Conservation (phyloP, 1,284 basidiomycete species). For the Leccinum subatratum region DNA sequence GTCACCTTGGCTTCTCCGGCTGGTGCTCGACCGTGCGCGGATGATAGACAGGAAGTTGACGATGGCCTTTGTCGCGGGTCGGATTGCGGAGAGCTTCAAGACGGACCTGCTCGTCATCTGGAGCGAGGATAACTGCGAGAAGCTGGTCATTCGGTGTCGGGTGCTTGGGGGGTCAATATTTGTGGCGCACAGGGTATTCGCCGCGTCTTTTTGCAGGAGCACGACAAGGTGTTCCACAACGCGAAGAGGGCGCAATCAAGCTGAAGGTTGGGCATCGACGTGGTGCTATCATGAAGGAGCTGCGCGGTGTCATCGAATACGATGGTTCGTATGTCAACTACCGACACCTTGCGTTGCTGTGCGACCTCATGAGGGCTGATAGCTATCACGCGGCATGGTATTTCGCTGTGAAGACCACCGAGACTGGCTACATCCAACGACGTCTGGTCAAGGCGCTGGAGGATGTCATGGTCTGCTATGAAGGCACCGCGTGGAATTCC, state of each 20-base stretch:
- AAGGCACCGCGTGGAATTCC: constrained; percentile 97
- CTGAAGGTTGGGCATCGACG: constrained; percentile 42
- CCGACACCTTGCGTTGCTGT: too few species aligned
- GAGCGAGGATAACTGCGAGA: constrained; percentile 98
- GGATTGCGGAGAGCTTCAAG: constrained; percentile 93
- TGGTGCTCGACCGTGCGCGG: constrained; percentile 94
- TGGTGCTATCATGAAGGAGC: too few species aligned
- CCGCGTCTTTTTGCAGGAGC: constrained; percentile 89
- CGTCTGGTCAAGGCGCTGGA: constrained; percentile 97
- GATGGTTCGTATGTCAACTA: too few species aligned
- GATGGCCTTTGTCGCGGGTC: constrained; percentile 93
- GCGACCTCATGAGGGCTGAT: too few species aligned
- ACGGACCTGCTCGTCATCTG: constrained; percentile 97
- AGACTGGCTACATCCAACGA: constrained; percentile 99
- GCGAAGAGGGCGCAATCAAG: constrained; percentile 60
- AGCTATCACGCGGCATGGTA: too few species aligned
- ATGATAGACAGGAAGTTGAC: constrained; percentile 97
- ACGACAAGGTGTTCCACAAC: constrained; percentile 74
- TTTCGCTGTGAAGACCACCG: constrained; percentile 93
- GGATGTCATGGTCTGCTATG: constrained; percentile 96
- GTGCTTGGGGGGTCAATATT: constrained; percentile 84
- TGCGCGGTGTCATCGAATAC: too few species aligned
- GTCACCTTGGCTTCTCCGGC: constrained; percentile 95
- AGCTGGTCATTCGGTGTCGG: constrained; percentile 95
- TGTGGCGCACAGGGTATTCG: constrained; percentile 91